Percentiles rank a stretch among this genome's conserved stretches.
Evolutionary conservation across 495 filamentous ascomycete species (phyloP).

Genomic region (Chaetomidium leptoderma): DNA sequence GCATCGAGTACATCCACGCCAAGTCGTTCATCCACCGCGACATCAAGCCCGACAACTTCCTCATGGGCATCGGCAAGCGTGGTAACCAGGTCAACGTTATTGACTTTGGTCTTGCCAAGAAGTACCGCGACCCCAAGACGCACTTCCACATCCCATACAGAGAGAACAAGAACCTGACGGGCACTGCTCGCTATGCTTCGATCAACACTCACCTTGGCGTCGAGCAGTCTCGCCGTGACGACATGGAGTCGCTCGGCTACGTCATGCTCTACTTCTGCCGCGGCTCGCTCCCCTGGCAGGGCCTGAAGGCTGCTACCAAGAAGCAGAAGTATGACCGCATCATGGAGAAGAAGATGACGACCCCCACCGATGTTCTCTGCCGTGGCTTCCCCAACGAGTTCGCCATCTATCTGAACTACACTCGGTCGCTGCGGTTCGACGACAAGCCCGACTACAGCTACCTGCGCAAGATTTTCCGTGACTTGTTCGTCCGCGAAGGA

Average conservation of each 20-base stretch:
- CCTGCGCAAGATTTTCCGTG: constrained; percentile 99
- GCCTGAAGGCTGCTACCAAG: constrained; percentile 98
- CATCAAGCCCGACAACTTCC: constrained; percentile 99
- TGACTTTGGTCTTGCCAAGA: constrained; percentile 99
- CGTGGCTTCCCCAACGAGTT: constrained; percentile 99
- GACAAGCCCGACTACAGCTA: constrained; percentile 99
- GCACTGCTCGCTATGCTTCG: constrained; percentile 96
- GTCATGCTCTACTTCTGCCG: constrained; percentile 99
- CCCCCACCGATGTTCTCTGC: constrained; percentile 97
- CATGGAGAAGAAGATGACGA: constrained; percentile 99
- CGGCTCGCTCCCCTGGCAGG: constrained; percentile 98
- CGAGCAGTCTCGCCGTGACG: constrained; percentile 98
- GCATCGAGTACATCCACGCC: constrained; percentile 99
- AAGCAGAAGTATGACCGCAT: constrained; percentile 99
- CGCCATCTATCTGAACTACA: constrained; percentile 99
- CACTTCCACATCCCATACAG: constrained; percentile 99
- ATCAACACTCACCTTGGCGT: constrained; percentile 99
- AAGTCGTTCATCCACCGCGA: constrained; percentile 99
- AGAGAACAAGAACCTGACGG: constrained; percentile 99
- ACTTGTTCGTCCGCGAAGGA: constrained; percentile 97
- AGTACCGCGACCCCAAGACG: constrained; percentile 99
- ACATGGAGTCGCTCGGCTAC: constrained; percentile 99
- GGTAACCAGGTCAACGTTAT: constrained; percentile 99
- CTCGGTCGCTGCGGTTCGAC: constrained; percentile 95
- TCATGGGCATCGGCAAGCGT: constrained; percentile 99